phyloP scores from a whole-genome alignment of 768 basidiomycete species.

The Lactarius psammicola region DNA sequence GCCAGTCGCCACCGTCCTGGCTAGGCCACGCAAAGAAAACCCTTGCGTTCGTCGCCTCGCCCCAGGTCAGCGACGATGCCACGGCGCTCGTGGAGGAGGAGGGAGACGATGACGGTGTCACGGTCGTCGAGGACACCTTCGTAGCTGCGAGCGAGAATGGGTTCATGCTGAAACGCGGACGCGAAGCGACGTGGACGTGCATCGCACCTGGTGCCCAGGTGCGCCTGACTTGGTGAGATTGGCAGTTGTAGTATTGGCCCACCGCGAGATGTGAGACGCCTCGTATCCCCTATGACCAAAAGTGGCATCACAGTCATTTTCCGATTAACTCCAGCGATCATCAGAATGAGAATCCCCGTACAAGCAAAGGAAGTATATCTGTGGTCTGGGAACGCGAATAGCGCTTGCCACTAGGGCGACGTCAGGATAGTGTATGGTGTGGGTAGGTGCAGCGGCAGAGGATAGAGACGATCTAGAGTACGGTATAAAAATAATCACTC shows the following conservation, averaged over 20 bases:
- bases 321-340: too few species aligned
- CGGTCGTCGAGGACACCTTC: conserved; percentile 38
- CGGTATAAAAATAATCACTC: background rate
- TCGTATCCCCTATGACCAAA: background rate
- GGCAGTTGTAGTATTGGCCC: background rate
- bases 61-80: background rate
- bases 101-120: conserved; percentile 3
- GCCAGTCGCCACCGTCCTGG: too few species aligned
- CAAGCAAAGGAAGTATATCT: too few species aligned
- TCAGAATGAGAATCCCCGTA: too few species aligned
- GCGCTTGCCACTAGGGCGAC: background rate
- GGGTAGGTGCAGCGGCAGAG: background rate
- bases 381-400: background rate
- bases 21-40: background rate
- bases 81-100: background rate
- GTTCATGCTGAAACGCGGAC: conserved; percentile 40
- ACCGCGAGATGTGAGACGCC: background rate
- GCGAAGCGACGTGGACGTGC: conserved; percentile 44
- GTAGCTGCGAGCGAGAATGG: conserved; percentile 57
- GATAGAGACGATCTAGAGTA: background rate
- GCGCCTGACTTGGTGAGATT: conserved; percentile 31
- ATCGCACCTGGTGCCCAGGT: conserved; percentile 40
- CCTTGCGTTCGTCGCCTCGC: conserved; percentile 8
- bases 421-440: too few species aligned
- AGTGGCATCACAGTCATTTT: background rate